Conservation (phyloP, 2,329 filamentous ascomycete genomes). For the Penicillium carneum region DNA sequence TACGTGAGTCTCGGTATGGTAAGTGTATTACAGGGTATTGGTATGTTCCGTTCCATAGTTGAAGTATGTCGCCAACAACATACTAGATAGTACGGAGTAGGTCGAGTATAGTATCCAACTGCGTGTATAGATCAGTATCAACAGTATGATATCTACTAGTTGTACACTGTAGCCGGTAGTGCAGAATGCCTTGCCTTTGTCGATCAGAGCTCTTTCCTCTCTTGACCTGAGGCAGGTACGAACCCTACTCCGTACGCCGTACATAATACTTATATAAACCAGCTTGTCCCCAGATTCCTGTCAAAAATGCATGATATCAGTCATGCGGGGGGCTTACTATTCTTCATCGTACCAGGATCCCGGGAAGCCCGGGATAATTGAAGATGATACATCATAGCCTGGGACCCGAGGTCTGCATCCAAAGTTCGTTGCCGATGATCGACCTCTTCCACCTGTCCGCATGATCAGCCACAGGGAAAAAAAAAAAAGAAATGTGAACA, state of each 20-base stretch:
- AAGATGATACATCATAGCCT: constrained; percentile 15
- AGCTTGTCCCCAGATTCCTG: constrained; percentile 16
- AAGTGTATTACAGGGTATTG: constrained; percentile 18
- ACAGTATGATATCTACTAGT: constrained; percentile 3
- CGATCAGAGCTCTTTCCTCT: background rate
- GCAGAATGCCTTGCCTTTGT: constrained; percentile 10
- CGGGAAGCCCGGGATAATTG: constrained; percentile 17
- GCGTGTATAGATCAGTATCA: background rate
- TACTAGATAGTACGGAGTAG: background rate
- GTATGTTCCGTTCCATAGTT: constrained; percentile 12
- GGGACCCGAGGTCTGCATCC: background rate
- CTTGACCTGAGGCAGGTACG: background rate
- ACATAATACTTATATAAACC: constrained; percentile 6
- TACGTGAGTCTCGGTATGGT: constrained; percentile 20
- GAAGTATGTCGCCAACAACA: background rate
- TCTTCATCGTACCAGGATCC: constrained; percentile 25
- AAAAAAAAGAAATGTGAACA: background rate
- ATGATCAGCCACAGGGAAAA: background rate
- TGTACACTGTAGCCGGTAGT: constrained; percentile 1
- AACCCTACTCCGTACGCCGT: background rate
- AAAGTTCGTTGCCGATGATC: constrained; percentile 9
- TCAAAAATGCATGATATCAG: constrained; percentile 26
- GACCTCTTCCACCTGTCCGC: constrained; percentile 1
- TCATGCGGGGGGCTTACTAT: constrained; percentile 25
- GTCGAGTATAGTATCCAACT: no score